Base-by-base conservation (phyloP, 2,329 filamentous ascomycete genomes). In the Trichoderma koningiopsis region DNA sequence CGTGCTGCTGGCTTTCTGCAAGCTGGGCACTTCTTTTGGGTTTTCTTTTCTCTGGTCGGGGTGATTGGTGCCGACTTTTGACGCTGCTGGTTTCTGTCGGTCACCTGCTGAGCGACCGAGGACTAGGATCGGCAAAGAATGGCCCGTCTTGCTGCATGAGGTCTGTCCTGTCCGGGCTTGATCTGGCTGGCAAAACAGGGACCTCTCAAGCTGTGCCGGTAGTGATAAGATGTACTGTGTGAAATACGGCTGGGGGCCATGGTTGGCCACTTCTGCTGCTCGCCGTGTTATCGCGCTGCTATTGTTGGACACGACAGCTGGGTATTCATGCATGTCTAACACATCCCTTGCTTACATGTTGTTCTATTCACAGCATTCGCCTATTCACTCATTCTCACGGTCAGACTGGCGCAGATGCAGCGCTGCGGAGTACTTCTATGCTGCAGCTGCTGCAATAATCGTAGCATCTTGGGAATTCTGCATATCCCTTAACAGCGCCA, bases 271-370 rank as follows among this genome's bases (percentile, higher is more conserved):
- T 7, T 43, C 13, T 37, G 35, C 35, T 37, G 40, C 40, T 43
- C 40, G 19, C 40, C 5, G 19, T 16, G 7, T 19, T 16, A 43
- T 5, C 40, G 5, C 35, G 31, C 37, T 37, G 24, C 14, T 31
- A 27, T 43, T 61, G 40, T 29, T 43, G 35, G 57, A 58, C 56
- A 35, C 56, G 3, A 10, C 19, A 53, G n/a, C 53, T 65, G 62
- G 62, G 62, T 55, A 65, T 27, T 43, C 47, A 65, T 57, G 53
- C 62, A 65, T 65, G 27, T 56, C 53, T 29, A 13, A 53, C 27
- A 53, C 37, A 27, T 24, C 11, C n/a, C 24, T 27, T 10, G 19
- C 31, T 33, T 33, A 7, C 31, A 33, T 33, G 8, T 19, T 40
- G 5, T 43, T 43, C 4, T 4, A 37, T 37, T 47, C 29, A 27